phyloP scores from a whole-genome alignment of 108 stramenopile genomes.

The Cylindrotheca fusiformis region DNA sequence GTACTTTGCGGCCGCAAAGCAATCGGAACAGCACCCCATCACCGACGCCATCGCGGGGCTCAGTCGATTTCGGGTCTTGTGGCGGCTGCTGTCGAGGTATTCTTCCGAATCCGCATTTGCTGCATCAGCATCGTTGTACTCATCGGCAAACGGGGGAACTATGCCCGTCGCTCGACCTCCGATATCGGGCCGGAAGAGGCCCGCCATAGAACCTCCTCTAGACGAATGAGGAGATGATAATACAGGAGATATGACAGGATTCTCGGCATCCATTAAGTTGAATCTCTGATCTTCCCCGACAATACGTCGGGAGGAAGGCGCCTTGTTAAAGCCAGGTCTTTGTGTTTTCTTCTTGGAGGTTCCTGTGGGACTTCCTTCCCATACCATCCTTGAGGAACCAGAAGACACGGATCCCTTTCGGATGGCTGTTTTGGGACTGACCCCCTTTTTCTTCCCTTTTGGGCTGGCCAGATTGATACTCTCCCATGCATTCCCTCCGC shows the following conservation, averaged over 20 bases:
- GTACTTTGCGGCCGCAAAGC: neutral
- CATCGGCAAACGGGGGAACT: constrained; percentile 11
- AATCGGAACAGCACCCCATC: constrained; percentile 1
- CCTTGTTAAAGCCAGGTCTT: neutral
- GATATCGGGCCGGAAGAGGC: constrained; percentile 10
- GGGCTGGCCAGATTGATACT: neutral
- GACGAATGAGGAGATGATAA: neutral
- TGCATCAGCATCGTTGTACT: constrained; percentile 32
- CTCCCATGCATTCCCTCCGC: neutral
- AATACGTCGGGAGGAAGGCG: neutral
- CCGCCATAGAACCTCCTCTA: constrained; percentile 4
- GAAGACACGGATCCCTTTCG: too few species aligned
- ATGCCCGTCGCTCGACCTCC: neutral
- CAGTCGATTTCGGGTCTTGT: constrained; percentile 3
- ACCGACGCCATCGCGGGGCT: neutral
- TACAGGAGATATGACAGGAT: neutral
- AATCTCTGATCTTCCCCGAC: neutral
- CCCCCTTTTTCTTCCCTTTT: too few species aligned
- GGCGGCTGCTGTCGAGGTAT: constrained; percentile 29
- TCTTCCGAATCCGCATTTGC: constrained; percentile 25
- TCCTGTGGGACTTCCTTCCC: too few species aligned
- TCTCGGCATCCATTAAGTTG: neutral
- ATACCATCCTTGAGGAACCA: too few species aligned
- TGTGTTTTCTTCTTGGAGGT: neutral
- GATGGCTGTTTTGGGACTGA: too few species aligned